These are phyloP conservation scores for Gardenia jasminoides DNA, from an alignment of 257 asterid species.

Conservation along the genomic window DNA sequence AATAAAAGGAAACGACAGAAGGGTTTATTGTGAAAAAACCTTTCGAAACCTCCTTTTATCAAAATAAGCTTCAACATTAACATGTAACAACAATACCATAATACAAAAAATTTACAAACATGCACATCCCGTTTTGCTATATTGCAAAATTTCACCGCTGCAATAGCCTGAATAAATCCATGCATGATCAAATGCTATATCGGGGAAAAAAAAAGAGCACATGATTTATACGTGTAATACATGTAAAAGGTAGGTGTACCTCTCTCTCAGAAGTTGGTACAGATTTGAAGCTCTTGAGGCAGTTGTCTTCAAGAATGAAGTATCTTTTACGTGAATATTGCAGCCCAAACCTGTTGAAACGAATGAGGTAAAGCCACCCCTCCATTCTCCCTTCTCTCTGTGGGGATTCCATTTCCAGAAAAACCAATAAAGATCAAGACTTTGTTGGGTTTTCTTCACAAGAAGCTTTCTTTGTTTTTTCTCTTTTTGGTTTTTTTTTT, in stretches of 20 bases:
- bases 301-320: conserved; percentile 72
- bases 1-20: background rate
- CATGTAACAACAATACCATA: too few relatives aligned
- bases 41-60: background rate
- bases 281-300: conserved; percentile 84
- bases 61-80: background rate
- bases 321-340: conserved; percentile 84
- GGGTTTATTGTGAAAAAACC: background rate
- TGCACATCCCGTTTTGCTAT: background rate
- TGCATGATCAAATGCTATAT: conserved; percentile 16
- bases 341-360: conserved; percentile 70
- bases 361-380: conserved; percentile 87
- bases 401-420: conserved; percentile 34
- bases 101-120: too few relatives aligned
- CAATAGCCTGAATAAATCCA: background rate
- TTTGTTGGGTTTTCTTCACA: conserved; percentile 6
- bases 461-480: background rate
- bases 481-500: conserved; percentile 5
- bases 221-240: background rate
- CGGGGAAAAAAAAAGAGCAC: background rate
- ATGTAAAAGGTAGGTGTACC: conserved; percentile 32
- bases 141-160: background rate
- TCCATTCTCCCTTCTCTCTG: conserved; percentile 67
- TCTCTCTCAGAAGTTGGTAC: conserved; percentile 56
- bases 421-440: conserved; percentile 27